Base-by-base conservation (phyloP, 345 rosid genomes). In the Brassica incana region DNA sequence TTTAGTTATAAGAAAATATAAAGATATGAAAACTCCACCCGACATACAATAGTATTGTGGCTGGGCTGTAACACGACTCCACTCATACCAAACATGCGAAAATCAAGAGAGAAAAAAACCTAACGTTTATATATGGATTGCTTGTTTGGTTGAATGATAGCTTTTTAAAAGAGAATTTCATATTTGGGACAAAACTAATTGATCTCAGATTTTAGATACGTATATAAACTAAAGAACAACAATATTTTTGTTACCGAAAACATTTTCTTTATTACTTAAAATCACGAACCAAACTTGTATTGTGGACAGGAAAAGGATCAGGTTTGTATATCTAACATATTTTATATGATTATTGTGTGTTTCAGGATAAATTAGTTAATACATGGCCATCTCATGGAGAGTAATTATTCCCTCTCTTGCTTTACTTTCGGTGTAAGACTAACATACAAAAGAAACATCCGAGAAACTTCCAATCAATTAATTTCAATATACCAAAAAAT, bases 341-440 rank as follows among this genome's bases (percentile, higher is more conserved):
- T 11, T 45, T 45, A 45, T 45, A 45, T 11, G 15, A 45, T 3
- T 45, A 45, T 45, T 12, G 54, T 45, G 54, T 45, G 9, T 45
- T 40, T 9, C 12, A 40, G 48, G 48, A 40, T 38, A 40, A 40
- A 40, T 36, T 36, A 36, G 40, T 36, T 61, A 20, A 62, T 23
- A 48, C 64, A 20, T 16, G 29, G 66, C 0, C 66, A 64, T 15
- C 23, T 64, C 45, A 65, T 56, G 30, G 67, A 14, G 50, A 56
- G 14, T 76, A 65, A 71, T 78, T 9, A 71, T 77, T 63, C 71
- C 32, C n/a, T 71, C 18, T 50, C 6, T 54, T 14, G 25, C 76
- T 71, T 78, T 65, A 71, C 76, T 71, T 71, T 54, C 35, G n/a
- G n/a, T 71, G 12, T 36, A 78, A 40, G 67, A 71, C 80, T 60